Base-by-base conservation (phyloP, 2,329 filamentous ascomycete species). In the Lasiodiplodia sp. region DNA sequence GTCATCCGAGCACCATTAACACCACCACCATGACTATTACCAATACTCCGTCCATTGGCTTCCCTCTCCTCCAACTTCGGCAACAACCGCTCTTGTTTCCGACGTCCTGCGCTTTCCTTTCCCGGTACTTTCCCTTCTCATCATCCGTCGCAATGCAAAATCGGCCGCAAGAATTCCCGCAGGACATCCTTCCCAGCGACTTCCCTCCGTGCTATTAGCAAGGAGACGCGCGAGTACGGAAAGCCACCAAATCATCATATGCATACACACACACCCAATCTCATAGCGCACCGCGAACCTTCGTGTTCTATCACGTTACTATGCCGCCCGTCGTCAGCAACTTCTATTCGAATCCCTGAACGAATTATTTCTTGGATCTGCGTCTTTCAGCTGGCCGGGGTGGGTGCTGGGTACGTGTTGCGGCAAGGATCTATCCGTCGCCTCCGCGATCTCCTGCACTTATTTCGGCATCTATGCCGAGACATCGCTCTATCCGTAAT, bases 171-270 rank as follows among this genome's bases (percentile, higher is more conserved):
- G 56, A 31, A n/a, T 10, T 37, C 11, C 44, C 47, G 18, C 25
- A 52, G 4, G 60, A 64, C 6, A 64, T 64, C 12, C 60, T 64
- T 14, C 28, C 60, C 7, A 64, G 60, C 28, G 60, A 64, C 28
- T 64, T 64, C 47, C 60, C 60, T 14, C 60, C 60, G 10, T 64
- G 31, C 47, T 64, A 64, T 31, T 64, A 64, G 28, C 21, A 16
- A 28, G 51, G 21, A 53, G 44, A 10, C 5, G 7, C 44, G 18
- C 16, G 44, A 21, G 44, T 18, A 6, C n/a, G 6, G 28, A 44
- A 44, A 8, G 40, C 16, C 6, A 44, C 31, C 28, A 28, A 28
- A 28, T 28, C 28, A 28, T 28, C 28, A 28, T 28, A 28, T 28
- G 28, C 28, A 34, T 34, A 34, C 31, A 34, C 31, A 34, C 31